Evolutionary conservation across 192 early-diverging fungal genomes (phyloP), one percentile per base, ranked within the genome.

Genomic region (Backusella tarrabulga): DNA sequence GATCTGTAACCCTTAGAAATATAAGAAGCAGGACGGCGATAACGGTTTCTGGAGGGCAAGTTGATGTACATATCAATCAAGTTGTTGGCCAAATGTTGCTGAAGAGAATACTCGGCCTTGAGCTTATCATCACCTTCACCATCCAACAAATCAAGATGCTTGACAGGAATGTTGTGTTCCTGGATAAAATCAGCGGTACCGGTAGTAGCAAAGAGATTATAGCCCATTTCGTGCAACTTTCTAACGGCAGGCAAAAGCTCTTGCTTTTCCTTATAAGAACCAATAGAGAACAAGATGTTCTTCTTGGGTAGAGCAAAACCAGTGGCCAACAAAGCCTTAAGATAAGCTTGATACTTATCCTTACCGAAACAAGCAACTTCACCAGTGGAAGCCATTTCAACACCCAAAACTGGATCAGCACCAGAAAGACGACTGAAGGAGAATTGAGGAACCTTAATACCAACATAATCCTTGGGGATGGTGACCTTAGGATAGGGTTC

Each of bases 351-450:
- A 86, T 98, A 98, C 91, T 98, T 98, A 86, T 97, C 93, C 71
- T 91, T 90, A 36, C 98, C 97, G 81, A 99, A 98, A 81, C 95
- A 98, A 11, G 98, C 98, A 26, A 99, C 98, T 87, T 98, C 98
- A 80, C 98, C 98, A 7, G 98, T 99, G 12, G 97, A 98, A 34
- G 98, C 98, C 97, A 98, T 99, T 88, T 98, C 98, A 17, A 99
- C 97, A 79, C 98, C 98, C 63, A 99, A 87, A 79, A 99, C 91
- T 46, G 98, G 98, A 85, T 99, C 98, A 68, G 98, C 97, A 34
- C 97, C 98, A 70, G 93, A 91, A 41, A 98, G 87, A 79, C 97
- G 94, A 77, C 92, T 94, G 91, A 97, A 98, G 70, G 92, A 94
- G 87, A 99, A 99, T 89, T 98, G 97, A 42, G 97, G 97, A 29